Base-by-base conservation (phyloP, 2,329 filamentous ascomycete species). In the Massarina eburnea region DNA sequence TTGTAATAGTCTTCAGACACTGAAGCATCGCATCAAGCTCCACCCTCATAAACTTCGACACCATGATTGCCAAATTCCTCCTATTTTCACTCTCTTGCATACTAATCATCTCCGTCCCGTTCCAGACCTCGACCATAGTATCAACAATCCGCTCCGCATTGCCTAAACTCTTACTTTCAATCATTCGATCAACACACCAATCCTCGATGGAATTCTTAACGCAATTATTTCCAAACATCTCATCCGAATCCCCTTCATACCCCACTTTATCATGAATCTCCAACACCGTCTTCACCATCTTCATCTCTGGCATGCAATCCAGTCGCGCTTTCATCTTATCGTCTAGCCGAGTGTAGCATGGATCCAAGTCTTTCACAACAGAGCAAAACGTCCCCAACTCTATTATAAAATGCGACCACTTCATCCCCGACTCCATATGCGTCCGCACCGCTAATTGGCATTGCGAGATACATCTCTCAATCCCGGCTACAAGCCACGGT, bases 391-490 rank as follows among this genome's bases (percentile, higher is more conserved):
- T 27, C 34, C 64, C 51, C 3, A 65, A 45, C 24, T 65, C 59
- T 1, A 57, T 15, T 3, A 49, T 47, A 10, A 61, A 40, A 20
- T 55, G 41, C 27, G 35, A 50, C 61, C 61, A 64, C 19, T 51
- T 29, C 26, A 52, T 18, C 2, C 35, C 33, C 12, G 33, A 39
- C 1, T 51, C 41, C 1, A 67, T 57, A n/a, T 61, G 57, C 8
- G 41, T 42, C 8, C 38, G 34, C 15, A 66, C 30, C 3, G 54
- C 55, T 19, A 32, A 22, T 39, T 60, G 55, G 19, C 60, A 59
- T 9, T 67, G 56, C 10, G 46, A 10, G 1, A 66, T 39, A 40
- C 62, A 66, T 9, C 39, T 53, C 26, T 58, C 52, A 7, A 66
- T 52, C 1, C 62, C 59, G 5, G 43, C n/a, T 2, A 60, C 33